Conservation (phyloP, 352 stramenopile genomes). For the Chrysophaeum taylorii region DNA sequence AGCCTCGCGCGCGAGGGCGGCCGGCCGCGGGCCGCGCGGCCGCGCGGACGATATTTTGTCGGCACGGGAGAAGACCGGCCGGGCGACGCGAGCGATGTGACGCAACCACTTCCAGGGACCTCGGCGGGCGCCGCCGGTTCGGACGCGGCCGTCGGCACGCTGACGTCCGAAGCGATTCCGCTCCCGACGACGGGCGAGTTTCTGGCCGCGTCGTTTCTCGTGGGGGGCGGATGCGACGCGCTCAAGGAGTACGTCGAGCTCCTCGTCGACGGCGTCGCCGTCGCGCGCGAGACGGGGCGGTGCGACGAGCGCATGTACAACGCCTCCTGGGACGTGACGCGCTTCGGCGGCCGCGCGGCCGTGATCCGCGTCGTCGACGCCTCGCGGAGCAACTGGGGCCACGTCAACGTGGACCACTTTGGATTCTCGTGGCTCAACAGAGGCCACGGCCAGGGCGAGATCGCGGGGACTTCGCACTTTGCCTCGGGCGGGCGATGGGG, state of each 20-base stretch:
- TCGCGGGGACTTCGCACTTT: constrained; percentile 32
- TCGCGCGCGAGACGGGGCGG: constrained; percentile 65
- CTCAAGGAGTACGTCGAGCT: constrained; percentile 77
- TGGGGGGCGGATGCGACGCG: constrained; percentile 85
- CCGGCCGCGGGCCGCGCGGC: constrained; percentile 33
- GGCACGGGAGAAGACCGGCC: constrained; percentile 79
- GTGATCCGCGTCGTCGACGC: constrained; percentile 86
- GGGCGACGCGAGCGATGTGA: constrained; percentile 28
- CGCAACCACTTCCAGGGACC: constrained; percentile 41
- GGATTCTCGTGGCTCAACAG: constrained; percentile 73
- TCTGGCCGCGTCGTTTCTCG: constrained; percentile 57
- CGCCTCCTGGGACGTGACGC: constrained; percentile 70
- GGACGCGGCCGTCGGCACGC: constrained; percentile 71
- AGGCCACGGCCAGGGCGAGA: not conserved
- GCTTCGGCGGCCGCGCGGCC: constrained; percentile 61
- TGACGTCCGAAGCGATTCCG: constrained; percentile 84
- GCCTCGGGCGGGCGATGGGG: constrained; percentile 28
- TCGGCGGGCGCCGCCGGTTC: constrained; percentile 64
- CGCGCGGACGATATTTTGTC: constrained; percentile 82
- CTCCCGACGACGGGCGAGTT: constrained; percentile 47
- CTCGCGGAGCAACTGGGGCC: constrained; percentile 68
- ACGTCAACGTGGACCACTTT: constrained; percentile 93
- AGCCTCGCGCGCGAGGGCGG: constrained; percentile 36
- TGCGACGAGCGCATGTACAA: constrained; percentile 76
- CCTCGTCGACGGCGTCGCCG: constrained; percentile 74